These are phyloP conservation scores for Metschnikowia aberdeeniae DNA, from an alignment of 805 yeast species.

Conservation along the genomic window DNA sequence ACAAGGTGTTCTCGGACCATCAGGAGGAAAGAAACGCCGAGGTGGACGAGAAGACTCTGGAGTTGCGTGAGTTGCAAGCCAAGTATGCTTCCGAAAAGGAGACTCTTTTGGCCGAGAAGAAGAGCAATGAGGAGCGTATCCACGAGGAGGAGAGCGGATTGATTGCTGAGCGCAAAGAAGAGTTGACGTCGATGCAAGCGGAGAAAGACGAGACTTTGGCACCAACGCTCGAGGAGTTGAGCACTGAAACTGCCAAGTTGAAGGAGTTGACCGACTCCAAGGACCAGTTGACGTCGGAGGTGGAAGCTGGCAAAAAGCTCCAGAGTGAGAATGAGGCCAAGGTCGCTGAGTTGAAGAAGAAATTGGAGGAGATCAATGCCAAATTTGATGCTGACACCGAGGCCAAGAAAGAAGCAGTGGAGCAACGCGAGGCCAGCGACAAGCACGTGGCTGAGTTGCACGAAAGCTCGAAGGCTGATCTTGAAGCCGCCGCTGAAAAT, in stretches of 20 bases:
- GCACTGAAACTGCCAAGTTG: slow-evolving; percentile 46
- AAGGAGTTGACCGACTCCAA: slow-evolving; percentile 47
- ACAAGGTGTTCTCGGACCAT: slow-evolving; percentile 24
- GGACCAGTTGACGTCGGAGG: slow-evolving; percentile 42
- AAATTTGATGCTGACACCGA: slow-evolving; percentile 31
- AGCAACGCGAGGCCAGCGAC: slow-evolving; percentile 37
- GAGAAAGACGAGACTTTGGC: slow-evolving; percentile 52
- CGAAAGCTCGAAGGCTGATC: slow-evolving; percentile 21
- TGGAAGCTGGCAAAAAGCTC: slow-evolving; percentile 39
- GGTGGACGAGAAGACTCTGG: slow-evolving; percentile 25
- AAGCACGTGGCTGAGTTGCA: slow-evolving; percentile 37
- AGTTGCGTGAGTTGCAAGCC: slow-evolving; percentile 33
- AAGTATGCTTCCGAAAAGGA: slow-evolving; percentile 39
- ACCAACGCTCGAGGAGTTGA: slow-evolving; percentile 53
- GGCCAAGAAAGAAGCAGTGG: slow-evolving; percentile 30
- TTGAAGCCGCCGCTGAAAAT: slow-evolving; percentile 24
- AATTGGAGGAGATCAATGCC: slow-evolving; percentile 40
- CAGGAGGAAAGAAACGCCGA: slow-evolving; percentile 29
- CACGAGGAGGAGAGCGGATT: slow-evolving; percentile 41
- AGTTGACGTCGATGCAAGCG: slow-evolving; percentile 45
- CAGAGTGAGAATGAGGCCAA: slow-evolving; percentile 44
- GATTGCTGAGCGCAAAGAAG: slow-evolving; percentile 42
- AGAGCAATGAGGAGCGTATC: slow-evolving; percentile 43
- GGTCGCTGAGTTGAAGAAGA: slow-evolving; percentile 40
- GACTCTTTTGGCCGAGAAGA: slow-evolving; percentile 43